Evolutionary conservation across 495 filamentous ascomycete genomes (phyloP), one percentile per base, ranked within the genome.

Genomic region (Tuber calosporum): DNA sequence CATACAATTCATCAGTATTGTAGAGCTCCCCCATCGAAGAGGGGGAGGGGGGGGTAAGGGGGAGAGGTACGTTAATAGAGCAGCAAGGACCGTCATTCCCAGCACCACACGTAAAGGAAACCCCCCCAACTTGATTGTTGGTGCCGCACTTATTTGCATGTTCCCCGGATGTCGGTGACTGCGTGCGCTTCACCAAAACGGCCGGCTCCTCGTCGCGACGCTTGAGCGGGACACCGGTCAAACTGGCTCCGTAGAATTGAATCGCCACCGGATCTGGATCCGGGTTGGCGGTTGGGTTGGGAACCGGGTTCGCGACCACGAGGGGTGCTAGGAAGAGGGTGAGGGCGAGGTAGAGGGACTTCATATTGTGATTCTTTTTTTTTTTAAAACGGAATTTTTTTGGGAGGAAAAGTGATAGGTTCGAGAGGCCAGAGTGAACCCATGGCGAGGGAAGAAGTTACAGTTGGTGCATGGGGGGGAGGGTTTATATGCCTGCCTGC

Each of bases 21-120:
- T 22, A 15, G 2, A 30, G 15, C 26, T 5, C 67, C 11, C 4
- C 67, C n/a, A n/a, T 8, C 34, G 22, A 62, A 15, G 53, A 19
- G 4, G 13, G 26, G 13, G 15, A 62, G 15, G 26, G 26, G 17
- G 13, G 53, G 26, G 13, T 30, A 62, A 30, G 26, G 26, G 17
- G 13, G 53, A 0, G 26, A 26, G 71, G 48, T 13, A 75, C 73
- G n/a, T 75, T 75, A 19, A 58, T n/a, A 34, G 75, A 77, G 20
- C 75, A 77, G 38, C 75, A 77, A 68, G 58, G 75, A 4, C 75
- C 75, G 13, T 19, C 68, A 72, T 77, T 77, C 2, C 75, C 75
- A 7, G 38, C 9, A 5, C 73, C 72, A 11, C 75, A 77, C 15
- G 73, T 77, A 34, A 20, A 77, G 6, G 48, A 42, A 4, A 76